Conservation (phyloP, 1,284 basidiomycete species). For the Anthracocystis walkeri region DNA sequence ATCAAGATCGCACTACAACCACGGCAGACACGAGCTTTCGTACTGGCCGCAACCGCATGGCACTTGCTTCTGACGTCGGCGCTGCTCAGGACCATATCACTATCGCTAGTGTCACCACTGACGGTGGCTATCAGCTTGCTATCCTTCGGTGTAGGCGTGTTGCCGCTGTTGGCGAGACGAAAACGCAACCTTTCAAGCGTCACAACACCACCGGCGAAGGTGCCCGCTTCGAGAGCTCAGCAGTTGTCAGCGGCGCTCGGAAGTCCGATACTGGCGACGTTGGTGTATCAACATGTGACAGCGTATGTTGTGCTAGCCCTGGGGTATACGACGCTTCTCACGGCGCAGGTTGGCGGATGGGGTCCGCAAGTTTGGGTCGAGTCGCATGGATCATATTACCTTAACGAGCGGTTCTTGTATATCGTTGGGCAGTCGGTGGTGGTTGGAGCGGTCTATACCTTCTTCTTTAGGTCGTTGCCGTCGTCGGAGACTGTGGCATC, state of each 20-base stretch:
- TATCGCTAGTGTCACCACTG: constrained; percentile 19
- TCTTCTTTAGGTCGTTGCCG: constrained; percentile 25
- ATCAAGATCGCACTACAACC: constrained; percentile 52
- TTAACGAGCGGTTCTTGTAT: constrained; percentile 57
- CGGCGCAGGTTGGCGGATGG: constrained; percentile 29
- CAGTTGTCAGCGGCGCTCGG: constrained; percentile 26
- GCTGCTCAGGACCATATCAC: constrained; percentile 16
- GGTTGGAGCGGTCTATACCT: constrained; percentile 33
- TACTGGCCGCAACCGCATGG: constrained; percentile 40
- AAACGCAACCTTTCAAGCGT: constrained; percentile 32
- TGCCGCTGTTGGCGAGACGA: constrained; percentile 41
- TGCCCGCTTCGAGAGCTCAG: constrained; percentile 14
- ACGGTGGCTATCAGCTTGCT: constrained; percentile 16
- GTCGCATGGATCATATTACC: constrained; percentile 53
- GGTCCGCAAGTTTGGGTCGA: constrained; percentile 48
- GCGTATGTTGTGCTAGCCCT: constrained; percentile 29
- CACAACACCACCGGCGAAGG: constrained; percentile 10
- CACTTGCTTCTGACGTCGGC: constrained; percentile 37
- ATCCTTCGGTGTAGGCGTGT: constrained; percentile 30
- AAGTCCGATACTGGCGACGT: background rate
- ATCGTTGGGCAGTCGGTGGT: constrained; percentile 22
- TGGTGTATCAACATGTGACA: constrained; percentile 21
- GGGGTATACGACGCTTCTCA: constrained; percentile 21
- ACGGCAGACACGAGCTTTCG: constrained; percentile 56
- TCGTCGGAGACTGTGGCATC: constrained; percentile 23